Evolutionary conservation across 371 early-diverging fungal genomes (phyloP), one percentile per base, ranked within the genome.

Genomic region (Nematocida sp.): DNA sequence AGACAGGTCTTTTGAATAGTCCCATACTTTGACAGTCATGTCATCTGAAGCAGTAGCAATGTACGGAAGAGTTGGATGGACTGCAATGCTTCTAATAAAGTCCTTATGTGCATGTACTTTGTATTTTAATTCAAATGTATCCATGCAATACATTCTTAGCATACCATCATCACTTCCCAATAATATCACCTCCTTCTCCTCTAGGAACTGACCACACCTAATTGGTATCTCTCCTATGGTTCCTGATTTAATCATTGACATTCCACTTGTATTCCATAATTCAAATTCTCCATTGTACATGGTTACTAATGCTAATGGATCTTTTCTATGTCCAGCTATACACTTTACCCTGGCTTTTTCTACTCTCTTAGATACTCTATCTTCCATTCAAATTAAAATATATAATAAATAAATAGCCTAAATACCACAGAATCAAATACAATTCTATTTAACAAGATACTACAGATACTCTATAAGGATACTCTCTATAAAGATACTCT

Each of bases 1-100:
- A 41, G 47, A 40, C 2, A 79, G 57, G 21, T 61, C 65, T 29
- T 66, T 43, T 1, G 60, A 58, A 37, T 75, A 74, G 37, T 75
- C 75, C 80, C 80, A 82, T 49, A 78, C 53, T 64, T 80, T 82
- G 13, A 79, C 34, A 1, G 55, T 62, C n/a, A 40, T 45, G 53
- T 82, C 82, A 52, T 82, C 82, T 54, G 81, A 80, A 32, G 53
- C 37, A 35, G 79, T 77, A 32, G 80, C 49, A 63, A 82, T 63
- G 38, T 63, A 52, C 29, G 63, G 41, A 3, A 77, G 54, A 11
- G 32, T 35, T 13, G 65, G 78, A 41, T 80, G 64, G 2, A 76
- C 76, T 4, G 67, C 77, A 43, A 82, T 67, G 27, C 66, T 62
- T 57, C 82, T 48, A 34, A 82, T 78, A 62, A 80, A 82, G 63